Evolutionary conservation across 495 filamentous ascomycete species (phyloP), one percentile per base, ranked within the genome.

Genomic region (Cenococcum geophilum): DNA sequence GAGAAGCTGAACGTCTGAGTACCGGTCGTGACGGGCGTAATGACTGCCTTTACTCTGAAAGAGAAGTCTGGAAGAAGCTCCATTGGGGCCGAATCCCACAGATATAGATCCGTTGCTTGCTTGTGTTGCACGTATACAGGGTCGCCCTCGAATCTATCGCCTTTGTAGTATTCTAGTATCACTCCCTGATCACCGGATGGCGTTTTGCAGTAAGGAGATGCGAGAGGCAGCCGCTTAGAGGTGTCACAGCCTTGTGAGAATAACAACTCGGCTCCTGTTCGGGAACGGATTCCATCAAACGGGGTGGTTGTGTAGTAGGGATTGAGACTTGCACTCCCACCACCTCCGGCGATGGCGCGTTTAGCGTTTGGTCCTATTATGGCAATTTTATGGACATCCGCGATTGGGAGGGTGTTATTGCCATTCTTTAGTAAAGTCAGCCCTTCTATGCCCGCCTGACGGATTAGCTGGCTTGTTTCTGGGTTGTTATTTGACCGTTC

Each of bases 351-450:
- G 37, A 88, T 85, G 0, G 89, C 86, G 52, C 86, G 75, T 64
- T 88, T 88, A 36, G 87, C 80, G 69, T 92, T 92, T 14, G 89
- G 89, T 5, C 89, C 89, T 59, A 96, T 93, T 34, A 93, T 79
- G 8, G 89, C 84, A 49, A 92, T 77, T 69, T 54, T 78, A 76
- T 77, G 79, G 21, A 62, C 63, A 58, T 62, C 58, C n/a, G 35
- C 62, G 37, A 72, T 59, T 12, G 73, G 66, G 5, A 70, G 58
- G 16, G 71, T 61, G 23, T 66, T 60, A 16, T 61, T 65, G 27
- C 71, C 65, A 52, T 75, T 75, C 61, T 74, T 75, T 25, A 73
- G 49, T 5, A 75, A 61, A 11, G 72, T 72, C 47, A 73, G 55
- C n/a, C 70, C 69, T 51, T 73, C 68, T 34, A 67, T 57, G 27